phyloP scores from a whole-genome alignment of 208 protist genomes.

The Trypanosoma avium region DNA sequence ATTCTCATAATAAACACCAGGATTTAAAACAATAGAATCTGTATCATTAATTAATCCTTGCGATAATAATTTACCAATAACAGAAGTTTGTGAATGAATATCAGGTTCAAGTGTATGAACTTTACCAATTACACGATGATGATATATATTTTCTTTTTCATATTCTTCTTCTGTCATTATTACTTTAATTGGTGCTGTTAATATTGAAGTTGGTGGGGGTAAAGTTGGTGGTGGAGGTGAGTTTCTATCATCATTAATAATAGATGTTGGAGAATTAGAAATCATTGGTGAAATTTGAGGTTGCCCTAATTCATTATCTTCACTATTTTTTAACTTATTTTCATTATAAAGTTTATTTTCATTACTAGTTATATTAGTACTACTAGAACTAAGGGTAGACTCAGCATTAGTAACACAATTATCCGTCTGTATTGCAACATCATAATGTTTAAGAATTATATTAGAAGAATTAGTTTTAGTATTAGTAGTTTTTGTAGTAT shows the following conservation, averaged over 20 bases:
- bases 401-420: too few relatives aligned
- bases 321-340: too few relatives aligned
- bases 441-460: background rate
- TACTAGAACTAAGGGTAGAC: too few relatives aligned
- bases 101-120: conserved; percentile 15
- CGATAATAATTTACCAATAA: conserved; percentile 15
- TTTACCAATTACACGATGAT: background rate
- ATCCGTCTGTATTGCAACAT: background rate
- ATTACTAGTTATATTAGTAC: too few relatives aligned
- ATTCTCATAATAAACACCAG: conserved; percentile 66
- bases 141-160: background rate
- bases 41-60: background rate
- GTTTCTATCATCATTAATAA: too few relatives aligned
- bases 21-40: conserved; percentile 47
- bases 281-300: too few relatives aligned
- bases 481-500: background rate
- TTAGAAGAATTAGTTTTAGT: background rate
- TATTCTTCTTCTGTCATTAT: background rate
- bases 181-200: too few relatives aligned
- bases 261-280: too few relatives aligned
- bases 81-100: background rate
- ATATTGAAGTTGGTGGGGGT: too few relatives aligned
- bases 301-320: too few relatives aligned
- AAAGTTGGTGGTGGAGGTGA: too few relatives aligned
- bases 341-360: too few relatives aligned